Conservation (phyloP, 257 asterid species). For the Anisodus tanguticus region DNA sequence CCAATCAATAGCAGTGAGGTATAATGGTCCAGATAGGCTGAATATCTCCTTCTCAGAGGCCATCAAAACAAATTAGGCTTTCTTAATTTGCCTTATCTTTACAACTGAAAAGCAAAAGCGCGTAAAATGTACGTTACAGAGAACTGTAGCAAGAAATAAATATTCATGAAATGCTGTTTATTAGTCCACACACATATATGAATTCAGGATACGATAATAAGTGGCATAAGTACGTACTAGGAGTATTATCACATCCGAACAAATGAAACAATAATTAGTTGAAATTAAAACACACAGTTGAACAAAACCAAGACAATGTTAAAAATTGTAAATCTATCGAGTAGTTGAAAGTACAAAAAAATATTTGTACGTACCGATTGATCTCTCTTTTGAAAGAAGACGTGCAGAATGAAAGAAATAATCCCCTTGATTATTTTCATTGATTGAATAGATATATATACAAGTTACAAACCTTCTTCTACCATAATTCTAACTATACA, state of each 20-base stretch:
- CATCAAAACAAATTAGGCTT: constrained; percentile 36
- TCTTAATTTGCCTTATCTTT: background rate
- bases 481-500: too few relatives aligned
- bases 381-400: background rate
- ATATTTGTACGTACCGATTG: background rate
- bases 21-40: constrained; percentile 59
- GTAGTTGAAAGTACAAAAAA: background rate
- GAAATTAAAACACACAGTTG: background rate
- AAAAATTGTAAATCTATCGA: background rate
- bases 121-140: background rate
- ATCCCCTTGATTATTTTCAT: too few relatives aligned
- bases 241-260: background rate
- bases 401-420: too few relatives aligned
- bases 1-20: constrained; percentile 66
- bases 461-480: too few relatives aligned
- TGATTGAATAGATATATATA: too few relatives aligned
- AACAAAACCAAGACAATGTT: too few relatives aligned
- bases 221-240: background rate
- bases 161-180: background rate
- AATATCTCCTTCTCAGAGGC: constrained; percentile 58
- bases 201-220: background rate
- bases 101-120: background rate
- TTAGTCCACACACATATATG: background rate
- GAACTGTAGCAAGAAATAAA: background rate
- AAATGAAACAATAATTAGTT: background rate